phyloP scores from a whole-genome alignment of 352 stramenopile genomes.

The Phytophthora constricta region DNA sequence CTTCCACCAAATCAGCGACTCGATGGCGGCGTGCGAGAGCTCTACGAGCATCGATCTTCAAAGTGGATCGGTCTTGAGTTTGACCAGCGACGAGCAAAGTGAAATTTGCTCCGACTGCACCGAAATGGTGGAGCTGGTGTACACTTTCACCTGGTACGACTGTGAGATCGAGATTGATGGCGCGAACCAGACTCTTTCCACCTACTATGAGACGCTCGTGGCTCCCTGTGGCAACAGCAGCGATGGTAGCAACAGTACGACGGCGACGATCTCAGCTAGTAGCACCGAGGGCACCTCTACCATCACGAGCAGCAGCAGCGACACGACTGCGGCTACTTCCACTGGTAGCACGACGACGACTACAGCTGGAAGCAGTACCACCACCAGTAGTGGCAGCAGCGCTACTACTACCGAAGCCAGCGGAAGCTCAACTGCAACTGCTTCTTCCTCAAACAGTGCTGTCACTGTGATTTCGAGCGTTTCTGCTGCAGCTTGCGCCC shows the following conservation, averaged over 20 bases:
- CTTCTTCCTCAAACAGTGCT: background rate
- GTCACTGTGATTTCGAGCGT: slow-evolving; percentile 3
- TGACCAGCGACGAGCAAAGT: slow-evolving; percentile 9
- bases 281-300: background rate
- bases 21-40: slow-evolving; percentile 17
- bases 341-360: background rate
- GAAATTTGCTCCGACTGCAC: slow-evolving; percentile 26
- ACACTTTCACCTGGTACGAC: slow-evolving; percentile 21
- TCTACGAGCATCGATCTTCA: slow-evolving; percentile 21
- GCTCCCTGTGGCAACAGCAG: slow-evolving; percentile 12
- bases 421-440: too few species aligned
- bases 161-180: slow-evolving; percentile 25
- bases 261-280: background rate
- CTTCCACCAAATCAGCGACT: slow-evolving; percentile 18
- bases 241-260: background rate
- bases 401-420: too few species aligned
- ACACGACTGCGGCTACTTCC: background rate
- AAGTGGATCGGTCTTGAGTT: slow-evolving; percentile 2
- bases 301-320: background rate
- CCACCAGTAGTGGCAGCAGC: background rate
- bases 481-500: background rate
- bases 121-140: slow-evolving; percentile 14
- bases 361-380: slow-evolving; percentile 1
- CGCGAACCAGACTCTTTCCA: slow-evolving; percentile 18
- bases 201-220: slow-evolving; percentile 27